Evolutionary conservation across 2,329 filamentous ascomycete genomes (phyloP), one percentile per base, ranked within the genome.

Genomic region (Neonectria ditissima): DNA sequence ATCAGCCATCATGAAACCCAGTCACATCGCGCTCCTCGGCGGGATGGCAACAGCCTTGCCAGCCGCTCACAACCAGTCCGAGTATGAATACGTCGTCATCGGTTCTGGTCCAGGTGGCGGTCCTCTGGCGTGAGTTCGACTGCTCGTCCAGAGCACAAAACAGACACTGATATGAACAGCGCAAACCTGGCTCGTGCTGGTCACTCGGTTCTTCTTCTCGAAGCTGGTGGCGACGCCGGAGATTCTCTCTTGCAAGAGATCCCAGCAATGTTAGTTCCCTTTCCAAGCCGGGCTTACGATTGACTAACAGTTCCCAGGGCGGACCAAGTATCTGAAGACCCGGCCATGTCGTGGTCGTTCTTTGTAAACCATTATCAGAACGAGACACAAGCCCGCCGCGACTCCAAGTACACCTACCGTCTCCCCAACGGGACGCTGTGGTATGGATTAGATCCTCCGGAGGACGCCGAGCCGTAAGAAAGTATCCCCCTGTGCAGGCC

Each of bases 1-100:
- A n/a, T n/a, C n/a, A 14, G 5, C 30, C 30, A 34, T 13, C 30
- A 34, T 34, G 30, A 14, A 34, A 34, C 30, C 14, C 3, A 10
- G 14, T 5, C 10, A 13, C 14, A 11, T 34, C 11, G 14, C 30
- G 5, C 30, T 34, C 30, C 14, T 34, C 14, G 10, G 11, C 14
- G 30, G 30, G 30, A 10, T 65, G 10, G 59, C 59, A 22, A 20
- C 34, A 16, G 63, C 58, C 4, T 26, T 62, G 13, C 55, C 59
- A 30, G n/a, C 63, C 32, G 47, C 55, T 16, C 18, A 32, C 22
- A 20, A 28, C 8, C 28, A n/a, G 18, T 34, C 48, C 34, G 68
- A 69, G 24, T 88, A 88, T 70, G 86, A 88, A 63, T 89, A 87
- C 73, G 80, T 89, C n/a, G 78, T 89, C 10, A 80, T 89, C 18